Percentiles rank a stretch among this genome's conserved stretches.
Evolutionary conservation across 129 eudicot genomes (phyloP).

Genomic region (Apium graveolens): DNA sequence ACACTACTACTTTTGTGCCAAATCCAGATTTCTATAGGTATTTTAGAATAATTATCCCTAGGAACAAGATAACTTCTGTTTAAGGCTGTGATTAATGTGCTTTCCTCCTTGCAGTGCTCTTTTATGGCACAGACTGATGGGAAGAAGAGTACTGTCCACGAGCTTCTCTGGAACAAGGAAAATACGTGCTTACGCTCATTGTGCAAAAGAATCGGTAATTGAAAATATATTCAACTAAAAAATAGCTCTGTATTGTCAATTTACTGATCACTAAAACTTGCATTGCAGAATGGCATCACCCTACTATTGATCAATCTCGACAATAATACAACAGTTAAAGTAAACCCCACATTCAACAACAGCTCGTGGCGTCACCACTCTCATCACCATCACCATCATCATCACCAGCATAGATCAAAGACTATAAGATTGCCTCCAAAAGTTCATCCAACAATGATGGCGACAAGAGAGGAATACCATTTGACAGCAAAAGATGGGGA

Average conservation of each 20-base stretch:
- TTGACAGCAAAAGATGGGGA: slow-evolving; percentile 65
- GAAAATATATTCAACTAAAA: not conserved
- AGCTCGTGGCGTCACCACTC: slow-evolving; percentile 27
- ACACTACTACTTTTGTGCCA: slow-evolving; percentile 77
- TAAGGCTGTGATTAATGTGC: not conserved
- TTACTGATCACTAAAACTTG: slow-evolving; percentile 6
- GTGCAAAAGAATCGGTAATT: slow-evolving; percentile 80
- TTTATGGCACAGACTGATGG: slow-evolving; percentile 94
- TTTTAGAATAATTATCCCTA: not conserved
- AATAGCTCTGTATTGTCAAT: slow-evolving; percentile 1
- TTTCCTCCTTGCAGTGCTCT: slow-evolving; percentile 57
- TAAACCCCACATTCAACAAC: slow-evolving; percentile 28
- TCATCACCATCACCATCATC: slow-evolving; percentile 22
- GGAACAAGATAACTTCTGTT: not conserved
- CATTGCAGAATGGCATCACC: slow-evolving; percentile 65
- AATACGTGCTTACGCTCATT: slow-evolving; percentile 83
- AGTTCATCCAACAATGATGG: slow-evolving; percentile 6
- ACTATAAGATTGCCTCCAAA: slow-evolving; percentile 14
- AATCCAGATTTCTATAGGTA: slow-evolving; percentile 98
- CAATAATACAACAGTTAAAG: slow-evolving; percentile 41
- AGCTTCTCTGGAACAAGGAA: slow-evolving; percentile 53
- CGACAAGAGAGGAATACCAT: slow-evolving; percentile 65
- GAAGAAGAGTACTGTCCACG: slow-evolving; percentile 61
- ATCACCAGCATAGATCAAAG: slow-evolving; percentile 17
- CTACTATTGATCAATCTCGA: slow-evolving; percentile 61